These are phyloP conservation scores for Glycine soja DNA, from an alignment of 306 rosid genomes.

Conservation along the genomic window DNA sequence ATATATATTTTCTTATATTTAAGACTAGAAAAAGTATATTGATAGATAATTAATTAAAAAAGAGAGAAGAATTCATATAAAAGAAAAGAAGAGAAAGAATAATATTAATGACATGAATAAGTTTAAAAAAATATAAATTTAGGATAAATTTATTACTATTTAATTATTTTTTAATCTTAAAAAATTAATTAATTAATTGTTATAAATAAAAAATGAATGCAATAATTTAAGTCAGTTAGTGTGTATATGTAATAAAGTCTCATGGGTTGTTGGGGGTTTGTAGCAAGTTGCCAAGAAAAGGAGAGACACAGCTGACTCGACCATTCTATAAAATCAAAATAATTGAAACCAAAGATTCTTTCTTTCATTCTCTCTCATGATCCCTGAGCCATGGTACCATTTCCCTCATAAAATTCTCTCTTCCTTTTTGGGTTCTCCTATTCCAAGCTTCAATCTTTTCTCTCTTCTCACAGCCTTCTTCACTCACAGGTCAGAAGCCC, in stretches of 20 bases:
- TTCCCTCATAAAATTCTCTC: constrained; percentile 42
- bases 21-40: too few relatives aligned
- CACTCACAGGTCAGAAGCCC: constrained; percentile 53
- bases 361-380: background rate
- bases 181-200: too few relatives aligned
- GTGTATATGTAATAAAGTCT: background rate
- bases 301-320: background rate
- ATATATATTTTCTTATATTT: too few relatives aligned
- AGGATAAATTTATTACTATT: too few relatives aligned
- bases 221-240: too few relatives aligned
- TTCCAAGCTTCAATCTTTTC: constrained; percentile 38
- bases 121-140: too few relatives aligned
- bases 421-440: constrained; percentile 26
- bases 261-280: constrained; percentile 15
- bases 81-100: too few relatives aligned
- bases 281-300: constrained; percentile 39
- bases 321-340: constrained; percentile 13
- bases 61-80: too few relatives aligned
- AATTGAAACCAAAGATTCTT: constrained; percentile 31
- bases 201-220: too few relatives aligned
- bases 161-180: too few relatives aligned
- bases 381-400: constrained; percentile 40
- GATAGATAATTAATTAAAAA: too few relatives aligned
- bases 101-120: too few relatives aligned
- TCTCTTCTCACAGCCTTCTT: constrained; percentile 48